phyloP scores from a whole-genome alignment of 768 basidiomycete species.

The Chalciporus chontae region DNA sequence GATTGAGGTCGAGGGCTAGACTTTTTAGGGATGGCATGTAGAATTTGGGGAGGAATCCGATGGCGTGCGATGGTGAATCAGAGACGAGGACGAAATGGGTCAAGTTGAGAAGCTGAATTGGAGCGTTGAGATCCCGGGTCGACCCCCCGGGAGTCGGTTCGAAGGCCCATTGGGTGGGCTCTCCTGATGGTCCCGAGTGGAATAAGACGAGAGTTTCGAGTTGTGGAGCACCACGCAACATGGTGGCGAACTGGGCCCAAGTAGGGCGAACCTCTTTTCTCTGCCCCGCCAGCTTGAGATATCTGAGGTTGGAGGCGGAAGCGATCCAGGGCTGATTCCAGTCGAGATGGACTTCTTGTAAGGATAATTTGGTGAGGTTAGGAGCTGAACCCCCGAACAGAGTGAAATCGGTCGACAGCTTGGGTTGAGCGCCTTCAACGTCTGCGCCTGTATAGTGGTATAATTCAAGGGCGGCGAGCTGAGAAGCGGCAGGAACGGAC shows the following conservation, averaged over 20 bases:
- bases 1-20: constrained; percentile 52
- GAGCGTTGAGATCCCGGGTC: constrained; percentile 19
- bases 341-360: constrained; percentile 71
- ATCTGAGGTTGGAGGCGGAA: constrained; percentile 33
- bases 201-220: constrained; percentile 51
- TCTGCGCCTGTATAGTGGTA: constrained; percentile 50
- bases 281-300: constrained; percentile 63
- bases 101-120: constrained; percentile 14
- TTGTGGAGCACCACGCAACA: constrained; percentile 51
- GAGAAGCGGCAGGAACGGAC: constrained; percentile 43
- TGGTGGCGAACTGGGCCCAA: constrained; percentile 48
- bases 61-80: constrained; percentile 43
- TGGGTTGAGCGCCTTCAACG: constrained; percentile 25
- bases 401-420: constrained; percentile 38
- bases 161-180: too few species aligned
- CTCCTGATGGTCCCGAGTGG: constrained; percentile 48
- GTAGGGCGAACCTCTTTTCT: constrained; percentile 59
- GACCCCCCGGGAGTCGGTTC: too few species aligned
- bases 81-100: constrained; percentile 45
- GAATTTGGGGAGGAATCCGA: constrained; percentile 24
- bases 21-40: constrained; percentile 33
- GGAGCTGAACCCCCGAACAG: constrained; percentile 56
- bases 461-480: constrained; percentile 53
- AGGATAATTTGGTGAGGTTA: constrained; percentile 40
- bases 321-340: constrained; percentile 48